These are phyloP conservation scores for Ophiostoma himal-ulmi DNA, from an alignment of 2,329 filamentous ascomycete genomes.

Conservation along the genomic window DNA sequence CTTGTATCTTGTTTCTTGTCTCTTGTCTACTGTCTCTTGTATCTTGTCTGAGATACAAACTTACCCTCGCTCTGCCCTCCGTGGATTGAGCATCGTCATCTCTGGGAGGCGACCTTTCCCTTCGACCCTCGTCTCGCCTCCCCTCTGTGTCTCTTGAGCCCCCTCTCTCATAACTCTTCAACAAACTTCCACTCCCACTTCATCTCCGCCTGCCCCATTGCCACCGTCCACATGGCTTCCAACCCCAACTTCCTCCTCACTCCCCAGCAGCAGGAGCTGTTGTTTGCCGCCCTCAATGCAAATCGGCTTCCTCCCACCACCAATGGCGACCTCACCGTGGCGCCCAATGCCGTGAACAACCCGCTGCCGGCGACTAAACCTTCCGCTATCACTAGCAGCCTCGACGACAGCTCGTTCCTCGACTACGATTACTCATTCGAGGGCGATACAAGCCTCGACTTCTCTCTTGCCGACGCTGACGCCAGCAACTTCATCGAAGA, in stretches of 20 bases:
- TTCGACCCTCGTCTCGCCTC: constrained; percentile 20
- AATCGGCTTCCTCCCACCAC: constrained; percentile 47
- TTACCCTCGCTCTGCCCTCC: background rate
- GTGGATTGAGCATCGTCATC: constrained; percentile 17
- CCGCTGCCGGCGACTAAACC: constrained; percentile 41
- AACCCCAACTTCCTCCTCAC: constrained; percentile 60
- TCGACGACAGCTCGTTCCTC: constrained; percentile 73
- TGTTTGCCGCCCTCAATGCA: constrained; percentile 70
- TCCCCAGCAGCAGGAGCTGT: constrained; percentile 67
- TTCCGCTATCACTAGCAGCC: constrained; percentile 42
- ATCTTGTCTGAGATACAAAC: background rate
- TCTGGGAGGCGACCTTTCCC: constrained; percentile 20
- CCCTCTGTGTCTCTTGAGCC: constrained; percentile 6
- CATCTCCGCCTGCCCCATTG: constrained; percentile 4
- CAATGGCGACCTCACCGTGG: constrained; percentile 38
- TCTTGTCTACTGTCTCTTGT: background rate
- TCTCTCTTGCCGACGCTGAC: constrained; percentile 52
- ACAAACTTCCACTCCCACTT: background rate
- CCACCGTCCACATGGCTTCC: constrained; percentile 43
- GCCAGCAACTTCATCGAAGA: constrained; percentile 52
- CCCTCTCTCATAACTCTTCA: background rate
- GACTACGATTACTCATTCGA: constrained; percentile 78
- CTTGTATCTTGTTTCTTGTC: background rate
- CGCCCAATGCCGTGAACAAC: constrained; percentile 45
- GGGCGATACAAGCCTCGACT: constrained; percentile 67